These are phyloP conservation scores for Trichoderma orchidacearum DNA, from an alignment of 495 filamentous ascomycete species.

Conservation along the genomic window DNA sequence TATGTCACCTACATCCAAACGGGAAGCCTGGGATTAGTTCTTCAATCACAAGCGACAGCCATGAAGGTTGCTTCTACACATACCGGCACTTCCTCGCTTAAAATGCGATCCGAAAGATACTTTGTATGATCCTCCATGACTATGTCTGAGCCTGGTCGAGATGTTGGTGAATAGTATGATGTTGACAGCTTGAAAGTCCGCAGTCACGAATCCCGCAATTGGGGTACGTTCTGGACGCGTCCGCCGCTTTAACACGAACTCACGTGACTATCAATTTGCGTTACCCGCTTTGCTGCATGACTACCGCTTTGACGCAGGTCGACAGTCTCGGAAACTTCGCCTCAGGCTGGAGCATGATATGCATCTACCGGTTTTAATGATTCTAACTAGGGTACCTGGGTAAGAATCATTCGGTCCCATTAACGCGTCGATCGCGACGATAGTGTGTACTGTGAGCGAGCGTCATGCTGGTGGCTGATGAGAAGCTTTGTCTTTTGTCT, in stretches of 20 bases:
- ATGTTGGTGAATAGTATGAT: neutral
- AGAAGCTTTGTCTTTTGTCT: too few species aligned
- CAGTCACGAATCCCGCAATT: neutral
- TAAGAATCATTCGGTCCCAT: neutral
- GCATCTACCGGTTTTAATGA: neutral
- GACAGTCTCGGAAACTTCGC: neutral
- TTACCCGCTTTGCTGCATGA: neutral
- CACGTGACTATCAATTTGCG: neutral
- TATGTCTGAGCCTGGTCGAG: neutral
- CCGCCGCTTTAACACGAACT: slow-evolving; percentile 1
- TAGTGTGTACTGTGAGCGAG: neutral
- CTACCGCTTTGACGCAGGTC: neutral
- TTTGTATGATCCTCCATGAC: slow-evolving; percentile 45
- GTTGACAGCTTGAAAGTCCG: neutral
- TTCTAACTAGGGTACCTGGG: too few species aligned
- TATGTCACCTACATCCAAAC: slow-evolving; percentile 49
- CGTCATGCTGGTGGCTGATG: neutral
- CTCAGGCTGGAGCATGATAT: neutral
- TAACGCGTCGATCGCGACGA: neutral
- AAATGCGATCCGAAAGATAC: slow-evolving; percentile 51
- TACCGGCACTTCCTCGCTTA: slow-evolving; percentile 54
- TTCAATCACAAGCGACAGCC: neutral
- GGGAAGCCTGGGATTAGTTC: neutral
- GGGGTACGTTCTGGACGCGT: neutral
- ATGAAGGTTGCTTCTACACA: slow-evolving; percentile 10